These are phyloP conservation scores for Elsinoe australis DNA, from an alignment of 2,329 filamentous ascomycete genomes.

Conservation along the genomic window DNA sequence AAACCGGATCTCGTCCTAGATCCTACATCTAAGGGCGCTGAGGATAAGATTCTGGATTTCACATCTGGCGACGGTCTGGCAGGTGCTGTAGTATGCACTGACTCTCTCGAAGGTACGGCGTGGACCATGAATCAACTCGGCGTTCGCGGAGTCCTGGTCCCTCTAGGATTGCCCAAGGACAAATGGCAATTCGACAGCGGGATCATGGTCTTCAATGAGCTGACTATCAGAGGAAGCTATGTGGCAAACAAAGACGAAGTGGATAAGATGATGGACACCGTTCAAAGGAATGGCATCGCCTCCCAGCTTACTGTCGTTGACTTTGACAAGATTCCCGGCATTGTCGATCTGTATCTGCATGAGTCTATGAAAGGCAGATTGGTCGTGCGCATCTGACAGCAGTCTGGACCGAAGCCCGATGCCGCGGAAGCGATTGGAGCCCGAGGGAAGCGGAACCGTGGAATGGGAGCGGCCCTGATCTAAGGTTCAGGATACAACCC, in stretches of 20 bases:
- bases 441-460: too few relatives aligned
- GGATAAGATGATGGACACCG: background rate
- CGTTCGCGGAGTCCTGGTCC: background rate
- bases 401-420: too few relatives aligned
- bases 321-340: conserved; percentile 1
- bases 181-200: background rate
- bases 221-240: background rate
- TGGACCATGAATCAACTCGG: conserved; percentile 2
- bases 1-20: background rate
- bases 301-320: background rate
- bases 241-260: background rate
- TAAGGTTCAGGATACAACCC: too few relatives aligned
- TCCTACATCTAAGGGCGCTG: background rate
- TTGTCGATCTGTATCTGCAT: conserved; percentile 3
- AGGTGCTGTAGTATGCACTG: conserved; percentile 2
- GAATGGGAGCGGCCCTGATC: too few relatives aligned
- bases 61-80: background rate
- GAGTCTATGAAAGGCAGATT: conserved; percentile 1
- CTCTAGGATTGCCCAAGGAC: background rate
- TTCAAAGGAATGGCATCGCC: background rate
- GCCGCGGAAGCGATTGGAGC: too few relatives aligned
- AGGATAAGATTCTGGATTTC: background rate
- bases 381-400: background rate
- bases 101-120: background rate
- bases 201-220: conserved; percentile 6